Evolutionary conservation across 1,284 basidiomycete species (phyloP), one percentile per base, ranked within the genome.

Genomic region (Cryptococcus hybrid): DNA sequence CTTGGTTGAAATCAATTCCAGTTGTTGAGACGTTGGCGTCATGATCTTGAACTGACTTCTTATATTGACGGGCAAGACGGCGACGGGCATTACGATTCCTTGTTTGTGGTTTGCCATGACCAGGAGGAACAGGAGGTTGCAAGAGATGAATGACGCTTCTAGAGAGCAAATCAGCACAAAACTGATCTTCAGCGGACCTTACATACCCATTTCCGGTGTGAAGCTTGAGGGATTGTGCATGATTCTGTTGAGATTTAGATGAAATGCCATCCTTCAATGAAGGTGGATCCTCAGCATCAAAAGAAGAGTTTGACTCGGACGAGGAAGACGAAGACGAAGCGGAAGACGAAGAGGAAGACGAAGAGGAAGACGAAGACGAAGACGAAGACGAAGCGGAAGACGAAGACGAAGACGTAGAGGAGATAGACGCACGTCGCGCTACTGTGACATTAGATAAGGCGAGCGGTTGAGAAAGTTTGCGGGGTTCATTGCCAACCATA

Each of bases 41-140:
- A 24, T 24, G 24, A 24, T 24, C 24, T 24, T 24, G 58, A 49
- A 48, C 24, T 24, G 24, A 24, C 24, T 69, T 68, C 36, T 62
- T 59, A 47, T 62, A 59, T 51, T 67, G 56, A 13, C 66, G 55
- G 38, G 67, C 64, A 15, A 58, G 47, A 3, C 68, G 57, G 5
- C 74, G 66, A 24, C 73, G 64, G 7, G 51, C 55, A 55, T 78
- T 78, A 0, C 76, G 69, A 35, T 70, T 66, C 36, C 72, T 65
- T 0, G 76, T 78, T 7, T 63, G 40, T 1, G 58, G n/a, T 47
- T 68, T 73, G 24, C 76, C 75, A 47, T 72, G 62, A 7, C 74
- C 73, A 7, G 76, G 76, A 0, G 74, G 71, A 5, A 67, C 62
- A 30, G 53, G 47, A 4, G 54, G 40, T 42, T 42, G 40, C 9